These are phyloP conservation scores for Fusarium neocosmosporiellum DNA, from an alignment of 2,329 filamentous ascomycete genomes.

Conservation along the genomic window DNA sequence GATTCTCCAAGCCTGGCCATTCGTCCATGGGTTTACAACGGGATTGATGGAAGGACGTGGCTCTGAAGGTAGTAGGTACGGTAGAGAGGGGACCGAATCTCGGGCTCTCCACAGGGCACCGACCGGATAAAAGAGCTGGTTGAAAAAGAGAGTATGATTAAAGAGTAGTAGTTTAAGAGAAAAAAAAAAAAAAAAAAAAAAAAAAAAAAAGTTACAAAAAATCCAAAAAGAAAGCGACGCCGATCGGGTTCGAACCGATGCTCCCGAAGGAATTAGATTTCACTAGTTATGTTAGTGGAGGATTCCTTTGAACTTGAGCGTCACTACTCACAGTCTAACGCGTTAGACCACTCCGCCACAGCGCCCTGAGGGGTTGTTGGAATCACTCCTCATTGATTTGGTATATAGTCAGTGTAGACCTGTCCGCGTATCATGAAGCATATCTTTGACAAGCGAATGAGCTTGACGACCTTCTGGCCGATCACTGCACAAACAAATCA, in stretches of 20 bases:
- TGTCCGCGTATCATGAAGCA: too few relatives aligned
- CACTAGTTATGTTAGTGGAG: not conserved
- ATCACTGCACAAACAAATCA: too few relatives aligned
- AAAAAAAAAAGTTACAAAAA: not conserved
- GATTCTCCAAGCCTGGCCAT: not conserved
- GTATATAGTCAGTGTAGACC: not conserved
- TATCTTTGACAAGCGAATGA: too few relatives aligned
- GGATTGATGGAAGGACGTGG: not conserved
- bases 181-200: not conserved
- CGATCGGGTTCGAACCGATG: constrained; percentile 11
- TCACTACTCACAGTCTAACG: constrained; percentile 6
- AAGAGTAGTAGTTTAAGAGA: not conserved
- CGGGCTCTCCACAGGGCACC: not conserved
- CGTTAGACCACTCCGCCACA: constrained; percentile 13
- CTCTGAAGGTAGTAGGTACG: not conserved
- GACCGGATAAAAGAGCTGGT: not conserved
- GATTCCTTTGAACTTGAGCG: not conserved
- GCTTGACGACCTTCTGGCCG: too few relatives aligned
- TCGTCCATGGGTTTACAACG: not conserved
- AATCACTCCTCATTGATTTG: not conserved
- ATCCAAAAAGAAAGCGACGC: not conserved
- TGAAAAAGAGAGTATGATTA: not conserved
- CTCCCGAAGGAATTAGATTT: constrained; percentile 12
- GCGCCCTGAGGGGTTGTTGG: not conserved
- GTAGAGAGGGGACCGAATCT: not conserved